A percentile compares a stretch with the other conserved stretches of the same genome.
These are phyloP conservation scores for Ustilago tritici DNA, from an alignment of 1,284 basidiomycete species.

Conservation along the genomic window DNA sequence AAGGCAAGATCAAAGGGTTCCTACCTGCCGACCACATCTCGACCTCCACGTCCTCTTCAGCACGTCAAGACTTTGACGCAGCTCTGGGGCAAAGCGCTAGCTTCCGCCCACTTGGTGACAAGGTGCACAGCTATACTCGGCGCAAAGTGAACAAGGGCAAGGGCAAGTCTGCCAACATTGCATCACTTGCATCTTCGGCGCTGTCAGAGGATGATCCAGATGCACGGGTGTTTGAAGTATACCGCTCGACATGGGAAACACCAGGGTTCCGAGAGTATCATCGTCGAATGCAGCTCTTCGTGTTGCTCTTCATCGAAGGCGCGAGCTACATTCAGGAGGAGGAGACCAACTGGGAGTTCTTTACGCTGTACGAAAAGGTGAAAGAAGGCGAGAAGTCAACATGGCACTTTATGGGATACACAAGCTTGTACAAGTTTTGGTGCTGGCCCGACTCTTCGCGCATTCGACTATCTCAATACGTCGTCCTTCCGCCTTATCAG, in stretches of 20 bases:
- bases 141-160: conserved; percentile 55
- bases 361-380: conserved; percentile 62
- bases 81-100: conserved; percentile 70
- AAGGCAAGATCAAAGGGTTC: conserved; percentile 80
- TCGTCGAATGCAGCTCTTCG: conserved; percentile 92
- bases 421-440: conserved; percentile 61
- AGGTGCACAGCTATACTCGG: conserved; percentile 81
- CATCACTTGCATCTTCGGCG: conserved; percentile 48
- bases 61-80: conserved; percentile 76
- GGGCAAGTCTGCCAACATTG: conserved; percentile 73
- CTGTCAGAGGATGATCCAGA: conserved; percentile 62
- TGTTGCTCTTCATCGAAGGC: conserved; percentile 92
- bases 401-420: conserved; percentile 77
- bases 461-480: conserved; percentile 80
- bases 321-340: conserved; percentile 79
- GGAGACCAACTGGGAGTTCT: conserved; percentile 71
- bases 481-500: conserved; percentile 91
- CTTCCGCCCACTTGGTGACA: conserved; percentile 83
- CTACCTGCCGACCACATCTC: conserved; percentile 77
- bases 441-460: conserved; percentile 53
- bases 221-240: conserved; percentile 60
- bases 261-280: conserved; percentile 93
- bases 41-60: conserved; percentile 17
- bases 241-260: conserved; percentile 79
- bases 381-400: conserved; percentile 72